Base-by-base conservation (phyloP, 768 basidiomycete genomes). In the Panus rudis region DNA sequence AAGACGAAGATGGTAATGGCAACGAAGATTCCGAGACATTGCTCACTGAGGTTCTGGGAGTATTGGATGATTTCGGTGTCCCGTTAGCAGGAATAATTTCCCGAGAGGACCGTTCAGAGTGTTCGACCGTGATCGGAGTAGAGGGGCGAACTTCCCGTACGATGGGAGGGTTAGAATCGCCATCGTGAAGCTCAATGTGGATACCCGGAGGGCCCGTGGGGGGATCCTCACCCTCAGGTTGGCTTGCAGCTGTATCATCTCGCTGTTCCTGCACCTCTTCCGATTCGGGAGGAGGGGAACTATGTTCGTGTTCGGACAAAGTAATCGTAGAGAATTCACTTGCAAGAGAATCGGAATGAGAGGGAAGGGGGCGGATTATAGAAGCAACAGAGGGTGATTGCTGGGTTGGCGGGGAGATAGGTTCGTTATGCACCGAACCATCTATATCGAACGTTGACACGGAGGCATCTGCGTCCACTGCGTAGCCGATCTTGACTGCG, bases 361-460 rank as follows among this genome's bases (percentile, higher is more conserved):
- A 51, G n/a, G 49, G 32, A 23, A 46, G 40, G 2, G 59, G 52
- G 22, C 46, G 39, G 13, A 43, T 49, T 19, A 39, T 41, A 17
- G 51, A 51, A 14, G 34, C 43, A 39, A 44, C 42, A 13, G 48
- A 42, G 1, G 52, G 43, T 10, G 47, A 48, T 32, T 51, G 44
- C 30, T 48, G 37, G 14, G 42, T 43, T 7, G 52, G 54, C 38
- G 59, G 51, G 45, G 66, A 51, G 20, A 37, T 40, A 40, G 56
- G 41, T 20, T 40, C 34, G 37, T 42, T 46, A 32, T 31, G 54
- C 17, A 49, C 57, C 49, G 57, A 56, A 4, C 61, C 66, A 39
- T 77, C 69, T 32, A 83, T 73, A 53, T 75, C 69, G 30, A 81
- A 64, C 0, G 79, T 81, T 12, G 79, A 80, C 41, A 79, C 70